Conservation (phyloP, 2,329 filamentous ascomycete species). For the Penicillium sp. region DNA sequence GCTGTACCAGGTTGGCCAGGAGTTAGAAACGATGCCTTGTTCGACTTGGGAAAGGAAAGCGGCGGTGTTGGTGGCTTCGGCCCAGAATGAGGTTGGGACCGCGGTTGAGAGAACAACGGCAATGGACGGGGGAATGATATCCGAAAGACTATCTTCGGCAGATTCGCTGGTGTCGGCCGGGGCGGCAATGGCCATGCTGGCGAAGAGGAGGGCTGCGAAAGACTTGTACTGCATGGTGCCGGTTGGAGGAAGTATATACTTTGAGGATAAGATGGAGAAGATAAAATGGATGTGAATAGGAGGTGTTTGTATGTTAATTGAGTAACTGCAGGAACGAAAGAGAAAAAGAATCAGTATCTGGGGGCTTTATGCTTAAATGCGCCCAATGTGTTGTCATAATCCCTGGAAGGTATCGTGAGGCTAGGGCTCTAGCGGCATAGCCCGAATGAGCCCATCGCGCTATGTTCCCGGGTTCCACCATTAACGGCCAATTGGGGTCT, state of each 20-base stretch:
- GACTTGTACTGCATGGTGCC: constrained; percentile 18
- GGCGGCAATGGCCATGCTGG: constrained; percentile 9
- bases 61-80: constrained; percentile 9
- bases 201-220: constrained; percentile 10
- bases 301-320: neutral
- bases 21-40: constrained; percentile 9
- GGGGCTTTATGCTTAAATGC: constrained; percentile 1
- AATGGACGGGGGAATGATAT: constrained; percentile 7
- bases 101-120: constrained; percentile 10
- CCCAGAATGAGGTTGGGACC: constrained; percentile 12
- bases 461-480: constrained; percentile 2
- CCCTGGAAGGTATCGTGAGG: neutral
- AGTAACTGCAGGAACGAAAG: neutral
- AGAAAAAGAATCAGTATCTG: neutral
- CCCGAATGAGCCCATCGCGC: neutral
- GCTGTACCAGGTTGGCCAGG: constrained; percentile 21
- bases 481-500: constrained; percentile 8
- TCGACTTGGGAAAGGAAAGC: constrained; percentile 11
- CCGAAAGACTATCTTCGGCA: neutral
- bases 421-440: constrained; percentile 1
- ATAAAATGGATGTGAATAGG: neutral
- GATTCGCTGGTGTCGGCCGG: neutral
- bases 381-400: neutral
- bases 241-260: neutral
- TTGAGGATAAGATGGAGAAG: neutral